phyloP scores from a whole-genome alignment of 129 eudicot species.

The Escallonia herrerae region DNA sequence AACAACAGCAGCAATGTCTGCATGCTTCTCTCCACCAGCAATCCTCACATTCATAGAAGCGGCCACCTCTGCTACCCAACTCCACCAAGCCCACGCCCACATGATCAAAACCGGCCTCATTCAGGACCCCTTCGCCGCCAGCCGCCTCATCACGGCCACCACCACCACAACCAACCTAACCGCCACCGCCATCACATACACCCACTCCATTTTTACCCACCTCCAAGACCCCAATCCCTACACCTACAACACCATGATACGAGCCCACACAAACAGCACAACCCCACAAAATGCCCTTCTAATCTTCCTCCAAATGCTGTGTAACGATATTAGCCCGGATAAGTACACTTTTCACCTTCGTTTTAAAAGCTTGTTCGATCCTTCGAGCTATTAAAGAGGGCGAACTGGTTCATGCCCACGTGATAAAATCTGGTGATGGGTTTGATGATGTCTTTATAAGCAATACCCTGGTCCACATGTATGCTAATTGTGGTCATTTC shows the following conservation, averaged over 20 bases:
- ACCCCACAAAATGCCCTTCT: constrained; percentile 20
- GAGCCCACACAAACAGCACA: constrained; percentile 29
- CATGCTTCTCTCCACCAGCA: constrained; percentile 17
- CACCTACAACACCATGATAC: constrained; percentile 37
- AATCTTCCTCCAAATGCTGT: constrained; percentile 23
- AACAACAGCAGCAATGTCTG: constrained; percentile 17
- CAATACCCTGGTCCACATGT: constrained; percentile 36
- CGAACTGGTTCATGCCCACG: constrained; percentile 32
- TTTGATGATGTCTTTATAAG: constrained; percentile 31
- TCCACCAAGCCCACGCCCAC: constrained; percentile 47
- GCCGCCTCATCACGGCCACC: constrained; percentile 33
- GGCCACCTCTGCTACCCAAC: constrained; percentile 24
- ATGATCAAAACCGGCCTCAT: constrained; percentile 42
- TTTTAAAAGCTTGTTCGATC: constrained; percentile 37
- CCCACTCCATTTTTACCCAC: constrained; percentile 43
- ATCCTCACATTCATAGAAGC: constrained; percentile 18
- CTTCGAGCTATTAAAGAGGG: constrained; percentile 7
- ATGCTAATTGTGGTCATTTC: constrained; percentile 31
- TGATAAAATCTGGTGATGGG: constrained; percentile 17
- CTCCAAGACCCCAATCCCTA: constrained; percentile 26
- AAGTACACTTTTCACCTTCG: constrained; percentile 33
- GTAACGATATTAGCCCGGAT: constrained; percentile 25
- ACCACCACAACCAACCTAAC: constrained; percentile 14
- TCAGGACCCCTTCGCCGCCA: constrained; percentile 33
- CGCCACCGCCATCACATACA: constrained; percentile 16